Evolutionary conservation across 1,284 basidiomycete species (phyloP).

Genomic region (Jaminaea rosea): DNA sequence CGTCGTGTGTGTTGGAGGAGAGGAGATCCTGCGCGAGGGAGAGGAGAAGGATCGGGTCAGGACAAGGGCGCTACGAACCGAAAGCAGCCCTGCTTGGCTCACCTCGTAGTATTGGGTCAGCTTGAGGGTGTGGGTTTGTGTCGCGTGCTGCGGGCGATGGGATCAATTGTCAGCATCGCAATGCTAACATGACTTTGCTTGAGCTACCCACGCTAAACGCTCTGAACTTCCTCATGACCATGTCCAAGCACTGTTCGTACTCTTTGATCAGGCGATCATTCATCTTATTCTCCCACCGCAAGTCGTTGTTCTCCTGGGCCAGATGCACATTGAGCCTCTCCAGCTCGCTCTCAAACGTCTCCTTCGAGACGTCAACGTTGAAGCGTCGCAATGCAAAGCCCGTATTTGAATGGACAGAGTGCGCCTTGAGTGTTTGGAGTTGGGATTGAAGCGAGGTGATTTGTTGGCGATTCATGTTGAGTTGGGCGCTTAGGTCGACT

Average conservation of each 20-base stretch:
- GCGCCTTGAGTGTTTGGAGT: constrained; percentile 64
- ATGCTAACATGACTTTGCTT: too few species aligned
- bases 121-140: constrained; percentile 80
- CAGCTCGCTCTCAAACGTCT: constrained; percentile 82
- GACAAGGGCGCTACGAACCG: too few species aligned
- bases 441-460: constrained; percentile 65
- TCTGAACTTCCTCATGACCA: constrained; percentile 91
- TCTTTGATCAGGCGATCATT: constrained; percentile 79
- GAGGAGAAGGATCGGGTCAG: too few species aligned
- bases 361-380: constrained; percentile 90
- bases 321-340: constrained; percentile 81
- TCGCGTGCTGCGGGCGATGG: constrained; percentile 67
- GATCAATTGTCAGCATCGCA: too few species aligned
- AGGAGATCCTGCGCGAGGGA: too few species aligned
- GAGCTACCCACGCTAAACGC: constrained; percentile 68
- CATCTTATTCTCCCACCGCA: constrained; percentile 90
- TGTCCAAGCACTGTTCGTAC: constrained; percentile 88
- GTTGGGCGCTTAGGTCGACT: constrained; percentile 54
- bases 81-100: too few species aligned
- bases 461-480: constrained; percentile 73
- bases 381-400: constrained; percentile 77
- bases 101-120: constrained; percentile 87
- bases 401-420: constrained; percentile 66
- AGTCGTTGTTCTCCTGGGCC: constrained; percentile 82
- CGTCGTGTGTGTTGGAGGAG: constrained; percentile 24